Conservation (phyloP, 352 stramenopile genomes). For the Phytophthora citricola region DNA sequence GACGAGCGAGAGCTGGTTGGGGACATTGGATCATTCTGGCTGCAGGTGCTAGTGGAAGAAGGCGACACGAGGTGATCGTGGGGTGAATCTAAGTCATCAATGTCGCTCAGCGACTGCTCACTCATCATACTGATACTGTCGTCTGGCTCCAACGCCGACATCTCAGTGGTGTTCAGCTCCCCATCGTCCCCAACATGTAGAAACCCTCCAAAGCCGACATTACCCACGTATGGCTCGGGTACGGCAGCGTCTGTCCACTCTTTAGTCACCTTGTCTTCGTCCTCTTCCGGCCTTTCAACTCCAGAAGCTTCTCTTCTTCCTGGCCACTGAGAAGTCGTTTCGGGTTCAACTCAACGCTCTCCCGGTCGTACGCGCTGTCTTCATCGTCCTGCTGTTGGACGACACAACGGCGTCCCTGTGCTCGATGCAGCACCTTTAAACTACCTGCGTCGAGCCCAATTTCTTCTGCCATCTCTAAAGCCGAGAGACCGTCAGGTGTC, state of each 20-base stretch:
- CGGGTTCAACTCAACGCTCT: slow-evolving; percentile 14
- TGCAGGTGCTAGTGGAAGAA: slow-evolving; percentile 63
- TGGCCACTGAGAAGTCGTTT: slow-evolving; percentile 25
- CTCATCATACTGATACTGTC: slow-evolving; percentile 49
- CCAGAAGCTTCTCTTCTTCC: slow-evolving; percentile 42
- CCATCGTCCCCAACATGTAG: slow-evolving; percentile 28
- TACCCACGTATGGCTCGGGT: slow-evolving; percentile 34
- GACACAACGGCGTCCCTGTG: slow-evolving; percentile 19
- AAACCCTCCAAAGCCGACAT: slow-evolving; percentile 29
- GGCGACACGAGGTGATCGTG: slow-evolving; percentile 66
- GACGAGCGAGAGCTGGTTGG: slow-evolving; percentile 43
- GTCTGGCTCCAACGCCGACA: slow-evolving; percentile 30
- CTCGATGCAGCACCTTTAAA: slow-evolving; percentile 57
- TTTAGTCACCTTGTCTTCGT: slow-evolving; percentile 18
- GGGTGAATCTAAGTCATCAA: slow-evolving; percentile 44
- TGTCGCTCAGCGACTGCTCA: slow-evolving; percentile 52
- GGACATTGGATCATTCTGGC: slow-evolving; percentile 34
- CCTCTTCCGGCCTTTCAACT: slow-evolving; percentile 18
- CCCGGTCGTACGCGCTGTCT: slow-evolving; percentile 27
- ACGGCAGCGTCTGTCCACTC: slow-evolving; percentile 23
- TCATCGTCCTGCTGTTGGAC: slow-evolving; percentile 24
- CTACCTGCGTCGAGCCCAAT: slow-evolving; percentile 47
- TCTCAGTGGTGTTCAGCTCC: slow-evolving; percentile 15
- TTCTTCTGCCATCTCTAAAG: slow-evolving; percentile 62
- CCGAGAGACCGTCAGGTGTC: slow-evolving; percentile 54